Evolutionary conservation across 257 asterid species (phyloP), one percentile per base, ranked within the genome.

Genomic region (Perilla frutescens): DNA sequence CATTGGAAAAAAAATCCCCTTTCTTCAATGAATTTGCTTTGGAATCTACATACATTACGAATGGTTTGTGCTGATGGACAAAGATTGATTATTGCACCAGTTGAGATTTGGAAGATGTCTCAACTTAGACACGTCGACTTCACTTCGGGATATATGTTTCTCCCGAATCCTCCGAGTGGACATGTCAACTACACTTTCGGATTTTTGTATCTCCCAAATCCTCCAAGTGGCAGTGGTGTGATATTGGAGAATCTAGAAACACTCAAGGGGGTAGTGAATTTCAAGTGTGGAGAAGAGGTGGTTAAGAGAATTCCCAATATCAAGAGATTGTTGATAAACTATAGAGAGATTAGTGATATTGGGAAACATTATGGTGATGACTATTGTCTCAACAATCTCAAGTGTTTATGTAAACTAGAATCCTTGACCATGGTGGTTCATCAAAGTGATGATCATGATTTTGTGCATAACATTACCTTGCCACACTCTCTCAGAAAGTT

Each of bases 11-110:
- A 26, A 4, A 45, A 11, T 20, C 47, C 43, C 7, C 39, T 13
- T 47, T 64, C 70, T 44, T 64, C 57, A 64, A 5, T 64, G 5
- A 7, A 4, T 40, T 9, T 44, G n/a, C 70, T 44, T 45, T 64
- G 70, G 70, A 64, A 64, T 45, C 70, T 64, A 11, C 70, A 45
- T 11, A 64, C 70, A 5, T 20, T 64, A 34, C 37, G 37, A 10
- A 44, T 64, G 3, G 20, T 63, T 5, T 54, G 26, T 34, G 37
- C 37, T 34, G 37, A 4, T 34, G 26, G 26, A 20, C 26, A 20
- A 34, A 34, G 4, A 34, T 26, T 7, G 12, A 1, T 14, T 40
- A 20, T 20, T 20, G 26, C 41, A 44, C 70, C 70, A 8, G 41
- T 11, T 1, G 70, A 64, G 47, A 64, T 64, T 45, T 54, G 60